phyloP scores from a whole-genome alignment of 805 yeast genomes.

The Hanseniaspora osmophila region DNA sequence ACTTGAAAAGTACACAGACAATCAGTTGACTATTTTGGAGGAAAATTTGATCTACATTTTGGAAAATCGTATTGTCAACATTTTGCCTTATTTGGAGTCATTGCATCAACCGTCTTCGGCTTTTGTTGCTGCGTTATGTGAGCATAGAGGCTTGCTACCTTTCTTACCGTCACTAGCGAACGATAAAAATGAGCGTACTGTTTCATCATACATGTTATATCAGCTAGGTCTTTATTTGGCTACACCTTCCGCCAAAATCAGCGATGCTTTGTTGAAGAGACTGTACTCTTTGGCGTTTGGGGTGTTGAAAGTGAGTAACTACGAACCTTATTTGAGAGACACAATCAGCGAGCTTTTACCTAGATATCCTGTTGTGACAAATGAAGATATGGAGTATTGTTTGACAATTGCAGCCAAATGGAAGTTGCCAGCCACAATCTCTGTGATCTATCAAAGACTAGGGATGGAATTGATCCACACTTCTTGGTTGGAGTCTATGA shows the following conservation, averaged over 20 bases:
- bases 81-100: constrained; percentile 43
- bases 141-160: constrained; percentile 44
- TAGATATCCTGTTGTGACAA: constrained; percentile 43
- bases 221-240: not conserved
- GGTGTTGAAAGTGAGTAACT: constrained; percentile 34
- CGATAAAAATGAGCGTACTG: not conserved
- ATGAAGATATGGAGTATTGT: constrained; percentile 72
- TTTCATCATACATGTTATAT: not conserved
- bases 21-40: constrained; percentile 33
- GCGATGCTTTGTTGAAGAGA: constrained; percentile 29
- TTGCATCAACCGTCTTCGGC: constrained; percentile 54
- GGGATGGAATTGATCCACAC: constrained; percentile 31
- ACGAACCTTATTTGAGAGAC: constrained; percentile 25
- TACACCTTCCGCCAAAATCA: not conserved
- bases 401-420: constrained; percentile 58
- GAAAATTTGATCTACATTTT: constrained; percentile 40
- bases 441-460: constrained; percentile 35
- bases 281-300: constrained; percentile 63
- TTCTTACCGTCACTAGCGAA: not conserved
- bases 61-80: constrained; percentile 40
- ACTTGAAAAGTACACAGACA: constrained; percentile 21
- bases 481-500: constrained; percentile 37
- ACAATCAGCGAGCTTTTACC: constrained; percentile 47
- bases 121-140: constrained; percentile 44
- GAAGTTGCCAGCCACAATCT: constrained; percentile 43